Evolutionary conservation across 2,329 filamentous ascomycete genomes (phyloP), one percentile per base, ranked within the genome.

Genomic region (Ophiocordyceps camponoti-rufipedis): DNA sequence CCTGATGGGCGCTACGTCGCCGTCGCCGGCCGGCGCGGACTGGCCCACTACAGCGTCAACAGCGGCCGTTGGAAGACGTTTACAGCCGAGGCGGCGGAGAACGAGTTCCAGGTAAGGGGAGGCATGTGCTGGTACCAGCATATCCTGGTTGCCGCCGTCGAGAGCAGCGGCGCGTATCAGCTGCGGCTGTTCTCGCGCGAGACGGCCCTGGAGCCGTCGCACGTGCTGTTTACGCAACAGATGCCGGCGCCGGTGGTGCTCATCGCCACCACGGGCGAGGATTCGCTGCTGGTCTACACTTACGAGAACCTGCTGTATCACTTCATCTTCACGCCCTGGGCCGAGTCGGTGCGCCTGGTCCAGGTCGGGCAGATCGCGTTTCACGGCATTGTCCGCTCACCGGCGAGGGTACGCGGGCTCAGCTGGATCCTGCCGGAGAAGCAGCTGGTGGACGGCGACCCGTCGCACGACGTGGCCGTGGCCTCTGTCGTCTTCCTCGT

Each of bases 51-150:
- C 62, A 96, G 91, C 56, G 78, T 95, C 49, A 83, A 83, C 52
- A 96, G 89, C 57, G 85, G 89, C 28, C 75, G 91, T 48, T 98
- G 91, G 91, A 95, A 94, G 59, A 93, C 83, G 0, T 98, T 98
- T 59, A 74, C 82, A 43, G 86, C 88, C 54, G 74, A 80, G 28
- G 76, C 74, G 29, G 74, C 81, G 56, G 91, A 96, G 61, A 87
- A 88, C 54, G 85, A 88, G 50, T 98, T 98, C 58, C 78, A 86
- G 23, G 85, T 98, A 13, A 74, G 88, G 50, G 91, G 91, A 43
- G 91, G 91, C 7, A 94, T 98, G 88, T 96, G 89, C 59, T 98
- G 91, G 91, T 88, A 94, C 58, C 87, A 94, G 52, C 89, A 98
- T 62, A 84, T 96, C 31, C 70, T 98, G 16, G 85, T 96, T 46